Percentiles rank a stretch among this genome's conserved stretches.
These are phyloP conservation scores for Pneumocystis jirovecii DNA, from an alignment of 1,139 yeast genomes.

Conservation along the genomic window DNA sequence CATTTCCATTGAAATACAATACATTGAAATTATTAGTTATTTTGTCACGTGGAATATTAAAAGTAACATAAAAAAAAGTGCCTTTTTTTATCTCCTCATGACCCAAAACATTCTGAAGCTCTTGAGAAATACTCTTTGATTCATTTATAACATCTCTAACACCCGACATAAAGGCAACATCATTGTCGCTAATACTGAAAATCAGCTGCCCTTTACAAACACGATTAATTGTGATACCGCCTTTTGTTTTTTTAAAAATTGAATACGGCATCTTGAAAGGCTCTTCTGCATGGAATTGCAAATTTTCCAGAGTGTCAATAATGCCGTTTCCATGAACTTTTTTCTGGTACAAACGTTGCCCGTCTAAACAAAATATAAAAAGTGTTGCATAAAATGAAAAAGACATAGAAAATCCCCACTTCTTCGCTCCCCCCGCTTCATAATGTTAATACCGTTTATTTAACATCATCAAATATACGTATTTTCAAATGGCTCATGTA, in stretches of 20 bases:
- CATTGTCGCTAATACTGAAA: not conserved
- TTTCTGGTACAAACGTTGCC: not conserved
- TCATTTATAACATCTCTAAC: not conserved
- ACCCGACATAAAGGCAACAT: not conserved
- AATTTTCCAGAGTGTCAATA: not conserved
- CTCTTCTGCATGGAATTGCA: not conserved
- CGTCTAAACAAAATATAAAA: not conserved
- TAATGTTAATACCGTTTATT: not conserved
- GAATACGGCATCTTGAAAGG: not conserved
- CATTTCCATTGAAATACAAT: not conserved
- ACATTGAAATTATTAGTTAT: not conserved
- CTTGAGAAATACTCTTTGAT: not conserved
- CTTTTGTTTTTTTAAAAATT: not conserved
- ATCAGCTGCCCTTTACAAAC: not conserved
- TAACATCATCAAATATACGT: not conserved
- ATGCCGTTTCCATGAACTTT: not conserved
- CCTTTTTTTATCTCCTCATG: not conserved
- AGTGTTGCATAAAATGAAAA: not conserved
- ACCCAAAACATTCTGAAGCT: no score
- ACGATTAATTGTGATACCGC: not conserved
- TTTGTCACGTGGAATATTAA: not conserved
- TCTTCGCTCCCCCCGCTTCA: not conserved
- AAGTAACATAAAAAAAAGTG: not conserved
- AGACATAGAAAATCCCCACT: not conserved
- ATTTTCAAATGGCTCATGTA: not conserved